Evolutionary conservation across 2,329 filamentous ascomycete genomes (phyloP), one percentile per base, ranked within the genome.

Genomic region (Cladophialophora chaetospira): DNA sequence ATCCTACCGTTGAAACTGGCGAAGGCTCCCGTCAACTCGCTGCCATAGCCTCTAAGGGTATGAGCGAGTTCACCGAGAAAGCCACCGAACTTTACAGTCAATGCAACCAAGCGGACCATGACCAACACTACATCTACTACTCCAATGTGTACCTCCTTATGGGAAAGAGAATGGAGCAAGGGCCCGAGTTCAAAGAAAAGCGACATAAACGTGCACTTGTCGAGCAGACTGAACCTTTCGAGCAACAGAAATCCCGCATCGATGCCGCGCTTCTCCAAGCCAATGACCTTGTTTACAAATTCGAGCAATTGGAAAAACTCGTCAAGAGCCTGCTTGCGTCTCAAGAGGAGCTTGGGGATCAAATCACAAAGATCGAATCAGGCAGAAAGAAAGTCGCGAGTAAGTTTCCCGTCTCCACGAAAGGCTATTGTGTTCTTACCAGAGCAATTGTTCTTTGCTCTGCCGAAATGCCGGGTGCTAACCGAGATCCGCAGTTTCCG

Each of bases 291-390:
- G n/a, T 33, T 15, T 42, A 21, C 25, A 53, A 40, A 29, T 56
- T 60, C 36, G 40, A 15, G 11, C 53, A 56, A 43, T 15, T 60
- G 6, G 45, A 53, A 15, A 60, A 56, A 21, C n/a, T 60, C 2
- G 52, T 47, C 5, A 6, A 28, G 15, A 31, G 26, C 15, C 21
- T 60, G 6, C 36, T 60, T n/a, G 26, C 42, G 17, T 31, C 36
- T 13, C 57, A 60, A 19, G 46, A 56, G 29, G 43, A 52, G 21
- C 31, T 43, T 8, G 53, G 53, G 8, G 33, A 46, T 15, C 15
- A 49, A 13, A 15, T 60, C 4, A 17, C 40, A 5, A n/a, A 29
- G 31, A 45, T 25, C 8, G 13, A 23, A 13, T 35, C 33, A 19
- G 53, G 31, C 10, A 19, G 50, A 10, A 53, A 52, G 29, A 60